Evolutionary conservation across 169 alveolate genomes (phyloP), one percentile per base, ranked within the genome.

Genomic region (Cyclospora cayetanensis): DNA sequence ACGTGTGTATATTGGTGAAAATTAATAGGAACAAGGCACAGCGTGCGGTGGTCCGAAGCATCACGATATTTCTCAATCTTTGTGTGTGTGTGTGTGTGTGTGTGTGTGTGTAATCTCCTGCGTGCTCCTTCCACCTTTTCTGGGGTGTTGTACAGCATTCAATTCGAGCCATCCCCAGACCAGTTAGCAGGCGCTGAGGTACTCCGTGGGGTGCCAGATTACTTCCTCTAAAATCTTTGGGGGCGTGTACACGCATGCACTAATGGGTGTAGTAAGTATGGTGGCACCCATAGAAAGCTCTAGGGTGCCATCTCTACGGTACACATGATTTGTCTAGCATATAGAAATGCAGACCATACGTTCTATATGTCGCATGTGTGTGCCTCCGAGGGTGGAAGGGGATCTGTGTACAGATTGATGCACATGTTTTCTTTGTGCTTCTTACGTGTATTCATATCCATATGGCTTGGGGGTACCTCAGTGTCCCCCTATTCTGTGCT

Each of bases 81-180:
- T 50, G 72, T 5, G 25, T 39, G 25, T 39, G 5, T n/a, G 15
- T 50, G 34, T 79, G 42, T 29, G 42, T 35, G 25, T 53, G 25
- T 39, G 43, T 79, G 22, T 50, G 22, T 18, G 60, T 18, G 25
- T 9, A 11, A 9, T 9, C 25, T 11, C 18, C 60, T 50, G 60
- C 60, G 18, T 18, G 25, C 60, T 50, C 18, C 60, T 9, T 50
- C 9, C 18, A 50, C 60, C 9, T 11, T 11, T 20, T 34, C 9
- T 18, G 50, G 18, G 50, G 41, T 7, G 15, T 5, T 82, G 31
- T 65, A 27, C 66, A 88, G 93, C 55, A 65, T 90, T 20, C 93
- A 90, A 55, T 90, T 74, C 80, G 66, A 90, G 29, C 93, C 93
- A 20, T 90, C 90, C 29, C 83, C 83, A 11, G 87, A 65, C 29